phyloP scores from a whole-genome alignment of 2,329 filamentous ascomycete species.

The Blastomyces emzantsi region DNA sequence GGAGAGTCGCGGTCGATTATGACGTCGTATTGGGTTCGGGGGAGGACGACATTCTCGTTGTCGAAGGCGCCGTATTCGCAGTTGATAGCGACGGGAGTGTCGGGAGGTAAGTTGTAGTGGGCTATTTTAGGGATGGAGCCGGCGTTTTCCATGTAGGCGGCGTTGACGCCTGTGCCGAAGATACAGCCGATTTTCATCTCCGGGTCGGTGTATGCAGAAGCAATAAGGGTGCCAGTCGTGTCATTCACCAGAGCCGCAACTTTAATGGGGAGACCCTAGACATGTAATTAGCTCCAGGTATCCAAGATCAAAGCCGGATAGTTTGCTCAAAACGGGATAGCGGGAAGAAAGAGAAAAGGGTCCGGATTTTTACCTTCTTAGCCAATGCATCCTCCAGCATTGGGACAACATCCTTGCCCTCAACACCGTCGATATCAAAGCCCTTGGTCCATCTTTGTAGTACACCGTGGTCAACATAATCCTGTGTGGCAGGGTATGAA shows the following conservation, averaged over 20 bases:
- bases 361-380: constrained; percentile 48
- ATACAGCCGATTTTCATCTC: constrained; percentile 95
- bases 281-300: constrained; percentile 15
- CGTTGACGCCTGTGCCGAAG: constrained; percentile 96
- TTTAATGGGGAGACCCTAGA: constrained; percentile 78
- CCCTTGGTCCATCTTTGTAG: constrained; percentile 97
- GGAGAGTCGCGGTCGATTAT: constrained; percentile 87
- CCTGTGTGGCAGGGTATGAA: constrained; percentile 86
- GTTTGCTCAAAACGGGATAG: neutral
- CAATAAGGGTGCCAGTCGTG: constrained; percentile 93
- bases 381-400: constrained; percentile 72
- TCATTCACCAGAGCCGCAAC: constrained; percentile 93
- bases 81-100: constrained; percentile 88
- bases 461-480: constrained; percentile 86
- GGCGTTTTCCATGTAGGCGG: constrained; percentile 92
- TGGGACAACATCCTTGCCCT: constrained; percentile 82
- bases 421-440: constrained; percentile 86
- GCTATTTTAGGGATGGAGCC: constrained; percentile 90
- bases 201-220: constrained; percentile 90
- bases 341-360: constrained; percentile 14
- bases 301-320: neutral
- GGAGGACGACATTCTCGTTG: constrained; percentile 82
- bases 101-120: constrained; percentile 75
- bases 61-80: constrained; percentile 98
- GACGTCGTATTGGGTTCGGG: constrained; percentile 74